phyloP scores from a whole-genome alignment of 805 yeast species.

The Lipomyces orientalis region DNA sequence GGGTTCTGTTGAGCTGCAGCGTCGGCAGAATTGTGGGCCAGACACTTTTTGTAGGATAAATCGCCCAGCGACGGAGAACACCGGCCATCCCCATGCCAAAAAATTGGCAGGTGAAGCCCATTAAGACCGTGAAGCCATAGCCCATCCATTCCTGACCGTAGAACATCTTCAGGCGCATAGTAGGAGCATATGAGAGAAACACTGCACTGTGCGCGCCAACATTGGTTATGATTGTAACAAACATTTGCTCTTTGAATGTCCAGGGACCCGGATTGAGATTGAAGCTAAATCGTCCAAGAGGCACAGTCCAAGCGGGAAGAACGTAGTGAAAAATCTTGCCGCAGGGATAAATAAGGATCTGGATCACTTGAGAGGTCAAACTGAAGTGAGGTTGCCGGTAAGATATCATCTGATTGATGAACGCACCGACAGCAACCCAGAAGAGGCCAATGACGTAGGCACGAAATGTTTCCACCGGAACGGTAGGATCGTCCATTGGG shows the following conservation, averaged over 20 bases:
- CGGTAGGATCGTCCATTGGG: conserved; percentile 52
- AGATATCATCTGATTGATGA: conserved; percentile 62
- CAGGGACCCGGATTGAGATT: conserved; percentile 67
- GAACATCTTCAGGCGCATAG: conserved; percentile 36
- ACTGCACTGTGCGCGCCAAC: conserved; percentile 13
- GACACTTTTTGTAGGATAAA: conserved; percentile 62
- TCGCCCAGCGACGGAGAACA: conserved; percentile 60
- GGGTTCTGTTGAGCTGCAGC: conserved; percentile 46
- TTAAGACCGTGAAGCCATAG: conserved; percentile 59
- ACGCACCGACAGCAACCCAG: conserved; percentile 63
- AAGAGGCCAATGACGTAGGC: conserved; percentile 58
- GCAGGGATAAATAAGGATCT: conserved; percentile 63
- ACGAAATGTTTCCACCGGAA: conserved; percentile 57
- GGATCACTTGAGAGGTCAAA: conserved; percentile 60
- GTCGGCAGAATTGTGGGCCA: conserved; percentile 69
- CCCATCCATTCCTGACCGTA: conserved; percentile 46
- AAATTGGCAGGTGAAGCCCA: conserved; percentile 61
- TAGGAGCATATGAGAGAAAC: conserved; percentile 13
- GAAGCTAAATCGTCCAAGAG: conserved; percentile 47
- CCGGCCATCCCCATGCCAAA: conserved; percentile 74
- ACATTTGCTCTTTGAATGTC: conserved; percentile 68
- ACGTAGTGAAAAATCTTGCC: conserved; percentile 53
- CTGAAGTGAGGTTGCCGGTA: conserved; percentile 60
- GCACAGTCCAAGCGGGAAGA: conserved; percentile 46
- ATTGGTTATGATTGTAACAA: conserved; percentile 52